Evolutionary conservation across 208 protist species (phyloP).

Genomic region (Trypanosomatidae sp.): DNA sequence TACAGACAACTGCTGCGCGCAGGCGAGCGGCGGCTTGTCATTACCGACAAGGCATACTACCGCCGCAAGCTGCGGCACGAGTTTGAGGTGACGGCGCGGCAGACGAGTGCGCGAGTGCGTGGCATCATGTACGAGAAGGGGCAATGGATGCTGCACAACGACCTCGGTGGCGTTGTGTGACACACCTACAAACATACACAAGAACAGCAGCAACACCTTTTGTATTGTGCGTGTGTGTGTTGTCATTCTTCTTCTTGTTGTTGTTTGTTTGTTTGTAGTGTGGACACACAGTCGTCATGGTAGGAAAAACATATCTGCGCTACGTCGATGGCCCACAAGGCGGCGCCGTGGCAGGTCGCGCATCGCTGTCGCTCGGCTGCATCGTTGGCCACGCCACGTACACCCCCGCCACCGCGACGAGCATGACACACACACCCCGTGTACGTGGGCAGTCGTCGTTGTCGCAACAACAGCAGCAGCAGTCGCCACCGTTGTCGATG

Average conservation of each 20-base stretch:
- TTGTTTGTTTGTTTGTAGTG: conserved; percentile 3
- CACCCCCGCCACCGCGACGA: neutral
- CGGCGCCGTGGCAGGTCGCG: conserved; percentile 50
- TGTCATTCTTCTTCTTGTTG: conserved; percentile 2
- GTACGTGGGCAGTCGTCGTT: neutral
- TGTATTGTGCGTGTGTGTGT: neutral
- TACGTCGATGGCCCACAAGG: conserved; percentile 74
- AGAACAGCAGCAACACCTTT: neutral
- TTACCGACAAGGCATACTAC: conserved; percentile 72
- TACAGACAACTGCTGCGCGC: conserved; percentile 65
- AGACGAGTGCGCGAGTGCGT: conserved; percentile 74
- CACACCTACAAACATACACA: neutral
- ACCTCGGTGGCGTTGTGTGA: conserved; percentile 69
- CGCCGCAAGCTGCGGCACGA: conserved; percentile 58
- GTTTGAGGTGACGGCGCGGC: conserved; percentile 78
- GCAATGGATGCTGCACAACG: conserved; percentile 62
- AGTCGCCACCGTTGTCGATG: conserved; percentile 5
- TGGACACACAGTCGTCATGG: conserved; percentile 14
- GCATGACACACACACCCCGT: neutral
- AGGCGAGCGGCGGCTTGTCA: conserved; percentile 19
- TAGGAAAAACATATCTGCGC: conserved; percentile 83
- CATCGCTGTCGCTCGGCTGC: conserved; percentile 32
- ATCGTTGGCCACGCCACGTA: conserved; percentile 26
- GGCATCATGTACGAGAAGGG: conserved; percentile 88
- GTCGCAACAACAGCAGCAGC: conserved; percentile 1